Conservation (phyloP, 805 yeast genomes). For the Metschnikowia koreensis region DNA sequence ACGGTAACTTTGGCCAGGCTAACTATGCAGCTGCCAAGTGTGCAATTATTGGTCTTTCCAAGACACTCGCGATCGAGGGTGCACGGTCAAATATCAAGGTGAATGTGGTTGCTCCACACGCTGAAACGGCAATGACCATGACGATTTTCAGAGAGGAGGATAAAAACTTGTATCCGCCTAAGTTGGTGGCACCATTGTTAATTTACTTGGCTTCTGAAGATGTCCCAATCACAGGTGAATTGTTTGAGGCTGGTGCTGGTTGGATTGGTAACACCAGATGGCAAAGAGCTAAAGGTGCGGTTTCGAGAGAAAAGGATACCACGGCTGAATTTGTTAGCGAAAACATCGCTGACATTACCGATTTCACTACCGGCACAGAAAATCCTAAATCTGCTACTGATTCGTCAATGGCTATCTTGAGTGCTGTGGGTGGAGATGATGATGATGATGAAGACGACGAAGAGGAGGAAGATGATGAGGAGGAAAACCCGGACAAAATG, state of each 20-base stretch:
- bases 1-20: constrained; percentile 97
- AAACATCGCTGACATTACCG: constrained; percentile 62
- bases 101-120: constrained; percentile 92
- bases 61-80: constrained; percentile 90
- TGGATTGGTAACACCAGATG: constrained; percentile 95
- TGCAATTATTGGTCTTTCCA: constrained; percentile 81
- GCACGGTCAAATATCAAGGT: constrained; percentile 70
- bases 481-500: constrained; percentile 30
- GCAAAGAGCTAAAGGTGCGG: constrained; percentile 89
- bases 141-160: constrained; percentile 80
- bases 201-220: constrained; percentile 76
- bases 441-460: constrained; percentile 33
- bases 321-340: constrained; percentile 71
- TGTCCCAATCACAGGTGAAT: constrained; percentile 69
- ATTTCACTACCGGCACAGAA: constrained; percentile 56
- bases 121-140: constrained; percentile 95
- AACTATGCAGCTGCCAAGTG: constrained; percentile 93
- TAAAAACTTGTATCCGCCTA: constrained; percentile 79
- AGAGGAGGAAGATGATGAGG: constrained; percentile 38
- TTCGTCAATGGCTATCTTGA: constrained; percentile 74
- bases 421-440: constrained; percentile 52
- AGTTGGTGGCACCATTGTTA: constrained; percentile 86
- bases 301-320: constrained; percentile 50
- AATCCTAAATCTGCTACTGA: constrained; percentile 66
- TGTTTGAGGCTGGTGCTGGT: constrained; percentile 93